Evolutionary conservation across 2,329 filamentous ascomycete species (phyloP), one percentile per base, ranked within the genome.

Genomic region (Cercospora brassicicola): DNA sequence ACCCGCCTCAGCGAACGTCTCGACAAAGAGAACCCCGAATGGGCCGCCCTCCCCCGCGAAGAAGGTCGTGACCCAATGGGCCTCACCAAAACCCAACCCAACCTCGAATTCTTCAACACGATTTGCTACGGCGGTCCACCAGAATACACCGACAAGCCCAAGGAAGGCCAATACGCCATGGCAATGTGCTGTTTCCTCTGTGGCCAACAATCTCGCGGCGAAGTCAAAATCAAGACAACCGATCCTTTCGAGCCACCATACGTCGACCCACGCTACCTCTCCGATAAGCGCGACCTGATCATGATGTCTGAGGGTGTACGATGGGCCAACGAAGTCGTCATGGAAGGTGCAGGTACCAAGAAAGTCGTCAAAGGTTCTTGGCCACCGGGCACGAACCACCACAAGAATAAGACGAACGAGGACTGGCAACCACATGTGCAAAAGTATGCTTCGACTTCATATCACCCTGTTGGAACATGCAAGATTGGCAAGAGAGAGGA

Each of bases 21-120:
- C 0, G 70, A 74, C 11, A 78, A 82, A 56, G 80, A 87, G 71
- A 84, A 84, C 0, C 79, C 82, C 2, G 72, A 87, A 6, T 90
- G 88, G 88, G 81, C 81, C 2, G 84, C 86, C 0, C 78, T 81
- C 0, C 5, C 69, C 9, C 42, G 70, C 26, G 63, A 79, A 39
- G 76, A 81, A 28, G 85, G 85, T 3, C 85, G 88, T 4, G 88
- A 90, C 71, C 87, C 88, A 0, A 90, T 90, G 88, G 86, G 85
- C 18, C 78, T 90, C 15, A 84, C 83, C 0, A 77, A 81, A 0
- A 76, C 77, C 5, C 88, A 90, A 73, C 86, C 88, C 0, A 87
- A 89, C 72, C 75, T 88, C 59, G 88, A 90, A 72, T 85, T 88
- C 76, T 89, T 88, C 78, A 86, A 82, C 33, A 89, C 87, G 0